Evolutionary conservation across 441 rosid species (phyloP), one percentile per base, ranked within the genome.

Genomic region (Euphorbia celastroides): DNA sequence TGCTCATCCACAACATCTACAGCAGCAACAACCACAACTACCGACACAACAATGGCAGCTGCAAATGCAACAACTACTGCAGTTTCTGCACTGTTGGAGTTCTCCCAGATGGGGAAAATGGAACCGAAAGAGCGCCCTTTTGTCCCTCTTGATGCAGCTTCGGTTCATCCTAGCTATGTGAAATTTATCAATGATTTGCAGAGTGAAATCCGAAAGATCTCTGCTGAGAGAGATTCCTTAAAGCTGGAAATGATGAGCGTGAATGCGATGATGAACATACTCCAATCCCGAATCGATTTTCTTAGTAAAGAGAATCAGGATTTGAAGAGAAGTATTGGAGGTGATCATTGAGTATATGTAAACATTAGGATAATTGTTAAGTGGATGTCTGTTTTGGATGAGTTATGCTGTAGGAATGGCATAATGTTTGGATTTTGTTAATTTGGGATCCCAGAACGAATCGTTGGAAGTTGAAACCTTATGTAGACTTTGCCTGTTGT

Each of bases 201-300:
- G 74, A 83, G 78, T 23, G 88, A 93, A 81, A 73, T 93, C 57
- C 89, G 80, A 72, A 86, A 79, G 80, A 79, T 83, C 61, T 82
- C 88, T 5, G 83, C 84, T 5, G 97, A 89, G 73, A 81, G 84
- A 70, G 96, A 85, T 80, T 77, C 88, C 0, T 50, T 89, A 78
- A 89, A 80, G 84, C 87, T 90, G 31, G 93, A 93, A 71, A 81
- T 88, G 91, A 77, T 90, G 88, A 84, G 92, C 67, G 90, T 89
- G 55, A 88, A 84, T 46, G 83, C 96, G 6, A 88, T 87, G 93
- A 83, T 89, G 52, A 86, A 81, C 74, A 83, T 88, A 72, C 95
- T 90, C 64, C 92, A 85, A 69, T 82, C 96, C 0, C 82, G 86
- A 68, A 75, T 89, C 16, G 93, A 85, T 56, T 77, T 60, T 17